Evolutionary conservation across 371 early-diverging fungal species (phyloP), one percentile per base, ranked within the genome.

Genomic region (Mortierella sp.): DNA sequence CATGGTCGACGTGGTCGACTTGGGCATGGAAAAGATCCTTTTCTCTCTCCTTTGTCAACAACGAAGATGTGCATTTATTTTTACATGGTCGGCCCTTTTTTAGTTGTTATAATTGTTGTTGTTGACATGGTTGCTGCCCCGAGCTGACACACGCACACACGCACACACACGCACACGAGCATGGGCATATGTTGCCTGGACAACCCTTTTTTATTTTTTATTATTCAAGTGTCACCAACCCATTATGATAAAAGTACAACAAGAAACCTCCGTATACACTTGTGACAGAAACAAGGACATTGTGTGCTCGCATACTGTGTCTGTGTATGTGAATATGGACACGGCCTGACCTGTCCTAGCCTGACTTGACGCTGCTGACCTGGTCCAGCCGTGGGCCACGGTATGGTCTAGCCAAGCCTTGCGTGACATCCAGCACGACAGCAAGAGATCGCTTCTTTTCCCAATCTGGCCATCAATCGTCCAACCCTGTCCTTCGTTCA

Each of bases 1-100:
- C 24, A 40, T 40, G 40, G 46, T 26, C 6, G 19, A 34, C 2
- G 34, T 61, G 55, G 24, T 53, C 4, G 59, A 28, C 50, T 1
- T 50, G 50, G 50, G 50, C 50, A 46, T 46, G 48, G 48, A 31
- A 6, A 59, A 10, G 26, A 26, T 59, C 59, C 11, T 14, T 14
- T 14, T 57, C 28, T 55, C 55, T 50, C 75, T 50, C 69, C 53
- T 67, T 74, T 61, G 51, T 67, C 64, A 55, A 55, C 24, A 8
- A 11, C n/a, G n/a, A 59, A 19, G 31, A 34, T 61, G 19, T 61
- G 54, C 48, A 28, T 54, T 59, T 59, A n/a, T 73, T 59, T 73
- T 40, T 73, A 44, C 26, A 26, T 26, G 10, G 11, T 16, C 5
- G 31, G 10, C 40, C 21, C 9, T 55, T 57, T 44, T 73, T 53